Evolutionary conservation across 257 asterid species (phyloP).

Genomic region (Nicotiana noctiflora): DNA sequence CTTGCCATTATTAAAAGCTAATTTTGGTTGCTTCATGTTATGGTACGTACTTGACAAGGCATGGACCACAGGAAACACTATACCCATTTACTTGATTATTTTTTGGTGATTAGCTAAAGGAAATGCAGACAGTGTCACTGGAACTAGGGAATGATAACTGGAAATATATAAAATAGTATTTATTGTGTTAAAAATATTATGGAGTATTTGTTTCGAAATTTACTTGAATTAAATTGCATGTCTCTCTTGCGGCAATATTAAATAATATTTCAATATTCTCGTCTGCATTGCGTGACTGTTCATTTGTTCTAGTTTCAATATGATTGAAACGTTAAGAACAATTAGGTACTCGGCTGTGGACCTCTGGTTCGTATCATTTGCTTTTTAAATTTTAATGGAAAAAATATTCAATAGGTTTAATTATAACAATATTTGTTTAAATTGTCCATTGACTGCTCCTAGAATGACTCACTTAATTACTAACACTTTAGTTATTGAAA

Average conservation of each 20-base stretch:
- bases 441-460: too few species aligned
- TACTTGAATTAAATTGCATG: background rate
- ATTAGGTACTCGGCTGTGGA: too few species aligned
- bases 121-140: background rate
- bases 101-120: background rate
- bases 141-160: background rate
- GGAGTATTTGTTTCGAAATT: background rate
- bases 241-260: background rate
- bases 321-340: too few species aligned
- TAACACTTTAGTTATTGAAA: too few species aligned
- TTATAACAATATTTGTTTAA: too few species aligned
- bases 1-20: background rate
- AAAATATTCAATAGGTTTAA: too few species aligned
- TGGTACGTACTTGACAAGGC: background rate
- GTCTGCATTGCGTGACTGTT: too few species aligned
- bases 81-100: background rate
- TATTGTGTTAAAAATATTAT: background rate
- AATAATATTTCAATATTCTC: too few species aligned
- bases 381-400: too few species aligned
- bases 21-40: slow-evolving; percentile 8
- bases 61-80: background rate
- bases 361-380: too few species aligned
- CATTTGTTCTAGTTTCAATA: too few species aligned
- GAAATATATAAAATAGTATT: background rate
- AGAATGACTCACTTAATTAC: too few species aligned